Conservation (phyloP, 192 early-diverging fungal genomes). For the Backusella tarrabulga region DNA sequence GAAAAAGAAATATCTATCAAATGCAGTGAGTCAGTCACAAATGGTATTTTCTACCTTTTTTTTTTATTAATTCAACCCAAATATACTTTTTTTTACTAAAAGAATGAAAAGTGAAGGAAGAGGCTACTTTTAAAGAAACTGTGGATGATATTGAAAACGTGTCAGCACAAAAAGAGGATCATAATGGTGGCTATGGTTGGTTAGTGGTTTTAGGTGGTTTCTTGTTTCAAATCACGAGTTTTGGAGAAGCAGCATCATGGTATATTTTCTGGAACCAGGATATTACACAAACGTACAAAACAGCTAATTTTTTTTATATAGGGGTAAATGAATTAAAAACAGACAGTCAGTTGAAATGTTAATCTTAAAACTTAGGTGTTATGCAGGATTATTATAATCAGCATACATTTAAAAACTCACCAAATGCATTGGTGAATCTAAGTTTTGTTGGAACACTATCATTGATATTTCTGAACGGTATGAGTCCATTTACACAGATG, state of each 20-base stretch:
- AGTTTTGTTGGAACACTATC: slow-evolving; percentile 24
- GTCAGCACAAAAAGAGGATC: not conserved
- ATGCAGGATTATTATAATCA: slow-evolving; percentile 34
- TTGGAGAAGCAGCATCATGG: slow-evolving; percentile 13
- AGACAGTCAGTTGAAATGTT: not conserved
- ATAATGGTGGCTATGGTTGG: slow-evolving; percentile 43
- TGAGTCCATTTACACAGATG: slow-evolving; percentile 25
- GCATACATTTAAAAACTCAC: slow-evolving; percentile 8
- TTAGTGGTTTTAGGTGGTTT: slow-evolving; percentile 41
- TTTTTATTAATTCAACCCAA: not conserved
- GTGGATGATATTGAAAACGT: not conserved
- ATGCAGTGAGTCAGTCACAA: not conserved
- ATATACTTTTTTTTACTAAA: not conserved
- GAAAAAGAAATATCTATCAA: not conserved
- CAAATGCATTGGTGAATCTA: slow-evolving; percentile 14
- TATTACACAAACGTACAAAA: not conserved
- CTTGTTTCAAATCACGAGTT: slow-evolving; percentile 31
- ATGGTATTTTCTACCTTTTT: not conserved
- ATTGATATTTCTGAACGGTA: slow-evolving; percentile 10
- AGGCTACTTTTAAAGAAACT: not conserved
- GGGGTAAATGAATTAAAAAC: not conserved
- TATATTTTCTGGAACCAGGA: not conserved
- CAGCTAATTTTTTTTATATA: not conserved
- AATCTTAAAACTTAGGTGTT: slow-evolving; percentile 11
- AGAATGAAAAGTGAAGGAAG: not conserved